phyloP scores from a whole-genome alignment of 441 rosid genomes.

The Gossypium schwendimanii region DNA sequence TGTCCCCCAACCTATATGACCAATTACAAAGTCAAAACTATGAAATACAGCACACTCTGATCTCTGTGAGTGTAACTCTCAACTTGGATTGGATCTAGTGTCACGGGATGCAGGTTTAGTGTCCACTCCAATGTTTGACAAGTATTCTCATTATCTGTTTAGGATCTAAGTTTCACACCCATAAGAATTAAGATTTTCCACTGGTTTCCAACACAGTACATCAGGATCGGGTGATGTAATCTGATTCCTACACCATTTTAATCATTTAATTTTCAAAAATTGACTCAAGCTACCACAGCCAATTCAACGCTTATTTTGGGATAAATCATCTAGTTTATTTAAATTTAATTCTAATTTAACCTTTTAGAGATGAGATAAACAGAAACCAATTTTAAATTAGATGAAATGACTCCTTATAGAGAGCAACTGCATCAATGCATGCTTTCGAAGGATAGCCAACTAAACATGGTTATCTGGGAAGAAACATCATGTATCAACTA shows the following conservation, averaged over 20 bases:
- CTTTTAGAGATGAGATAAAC: neutral
- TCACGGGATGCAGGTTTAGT: neutral
- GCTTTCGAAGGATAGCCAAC: neutral
- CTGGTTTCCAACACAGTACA: neutral
- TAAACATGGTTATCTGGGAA: neutral
- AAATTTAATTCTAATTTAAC: neutral
- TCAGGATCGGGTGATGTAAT: neutral
- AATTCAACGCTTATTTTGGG: neutral
- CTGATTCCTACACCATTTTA: neutral
- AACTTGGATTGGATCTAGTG: neutral
- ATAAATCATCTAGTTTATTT: neutral
- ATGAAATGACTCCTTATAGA: neutral
- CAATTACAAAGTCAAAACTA: neutral
- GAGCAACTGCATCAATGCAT: neutral
- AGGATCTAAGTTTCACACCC: neutral
- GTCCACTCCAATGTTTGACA: neutral
- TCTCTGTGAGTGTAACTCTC: neutral
- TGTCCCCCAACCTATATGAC: conserved; percentile 60
- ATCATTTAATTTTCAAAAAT: neutral
- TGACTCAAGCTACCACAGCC: neutral
- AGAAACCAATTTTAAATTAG: neutral
- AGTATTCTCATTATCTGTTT: neutral
- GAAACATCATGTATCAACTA: neutral
- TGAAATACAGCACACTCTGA: neutral
- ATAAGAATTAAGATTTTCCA: neutral